Conservation (phyloP, 2,329 filamentous ascomycete species). For the Rhynchosporium agropyri region DNA sequence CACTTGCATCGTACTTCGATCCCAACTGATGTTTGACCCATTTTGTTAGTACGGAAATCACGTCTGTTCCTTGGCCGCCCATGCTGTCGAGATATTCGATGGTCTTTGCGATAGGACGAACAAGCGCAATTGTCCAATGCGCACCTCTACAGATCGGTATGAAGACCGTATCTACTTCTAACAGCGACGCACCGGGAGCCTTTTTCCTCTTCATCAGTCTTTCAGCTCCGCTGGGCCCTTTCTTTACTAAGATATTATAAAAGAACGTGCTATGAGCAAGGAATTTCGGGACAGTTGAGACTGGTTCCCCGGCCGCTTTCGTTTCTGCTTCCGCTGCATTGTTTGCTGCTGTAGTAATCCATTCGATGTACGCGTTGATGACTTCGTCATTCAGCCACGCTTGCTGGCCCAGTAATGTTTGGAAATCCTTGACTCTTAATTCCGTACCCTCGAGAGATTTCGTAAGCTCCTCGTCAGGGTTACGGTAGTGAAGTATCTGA, state of each 20-base stretch:
- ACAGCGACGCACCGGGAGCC: constrained; percentile 61
- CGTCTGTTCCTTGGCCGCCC: constrained; percentile 43
- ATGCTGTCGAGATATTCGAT: constrained; percentile 74
- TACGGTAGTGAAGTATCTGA: constrained; percentile 37
- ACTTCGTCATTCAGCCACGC: constrained; percentile 79
- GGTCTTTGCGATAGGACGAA: constrained; percentile 61
- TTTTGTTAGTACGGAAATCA: constrained; percentile 44
- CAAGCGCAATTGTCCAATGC: constrained; percentile 74
- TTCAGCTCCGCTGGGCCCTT: constrained; percentile 52
- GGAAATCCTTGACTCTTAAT: constrained; percentile 62
- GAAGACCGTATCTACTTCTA: constrained; percentile 67
- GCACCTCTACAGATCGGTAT: constrained; percentile 65
- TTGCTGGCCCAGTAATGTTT: constrained; percentile 57
- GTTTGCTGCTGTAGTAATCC: constrained; percentile 63
- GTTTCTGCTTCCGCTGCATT: constrained; percentile 51
- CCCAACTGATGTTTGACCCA: constrained; percentile 63
- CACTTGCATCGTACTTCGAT: constrained; percentile 54
- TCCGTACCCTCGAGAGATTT: constrained; percentile 53
- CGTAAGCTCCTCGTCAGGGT: constrained; percentile 44
- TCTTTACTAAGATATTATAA: constrained; percentile 56
- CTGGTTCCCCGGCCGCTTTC: constrained; percentile 37
- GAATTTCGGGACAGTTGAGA: constrained; percentile 58
- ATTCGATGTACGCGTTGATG: constrained; percentile 66
- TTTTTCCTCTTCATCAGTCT: constrained; percentile 61
- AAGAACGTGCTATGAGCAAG: constrained; percentile 68